Evolutionary conservation across 441 rosid species (phyloP), one percentile per base, ranked within the genome.

Genomic region (Macaranga tanarius): DNA sequence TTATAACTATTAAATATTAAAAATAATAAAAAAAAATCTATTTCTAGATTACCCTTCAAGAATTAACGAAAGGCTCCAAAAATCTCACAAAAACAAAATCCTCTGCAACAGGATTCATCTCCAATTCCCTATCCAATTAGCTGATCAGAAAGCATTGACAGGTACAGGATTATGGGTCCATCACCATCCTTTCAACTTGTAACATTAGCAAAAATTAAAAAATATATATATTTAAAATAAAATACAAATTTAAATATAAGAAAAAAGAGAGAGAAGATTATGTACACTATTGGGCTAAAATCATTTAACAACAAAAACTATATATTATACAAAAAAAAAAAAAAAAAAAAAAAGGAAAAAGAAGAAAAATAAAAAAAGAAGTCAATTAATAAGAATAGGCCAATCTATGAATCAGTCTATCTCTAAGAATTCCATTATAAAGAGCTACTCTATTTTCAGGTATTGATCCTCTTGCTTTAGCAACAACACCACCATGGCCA

Each of bases 381-480:
- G 7, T 4, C 13, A 60, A 20, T 82, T 75, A 86, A 28, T 38
- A 79, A 20, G 90, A 81, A 74, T 74, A 87, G 60, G 84, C 80
- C 74, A 84, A 55, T 71, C 90, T 83, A 8, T 84, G 88, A 55
- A 80, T 73, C 69, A 56, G 81, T 34, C 91, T 92, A 81, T 90
- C 95, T 28, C 85, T 84, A 8, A 88, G 79, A 65, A 87, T 87
- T 20, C 90, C 95, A 58, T 80, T 82, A 82, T 88, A 90, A 12
- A 90, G 89, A 65, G 91, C 95, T 58, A 75, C 63, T 76, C 93
- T 84, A 62, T 90, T 88, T 25, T 78, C 90, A 20, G 91, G 91
- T 84, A 88, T 87, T 82, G 3, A 28, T 28, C 71, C 80, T 20
- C 79, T 79, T 23, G 26, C 75, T 48, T 69, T 66, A 55, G n/a